These are phyloP conservation scores for Sporobolomyces pararoseus DNA, from an alignment of 768 basidiomycete species.

Conservation along the genomic window DNA sequence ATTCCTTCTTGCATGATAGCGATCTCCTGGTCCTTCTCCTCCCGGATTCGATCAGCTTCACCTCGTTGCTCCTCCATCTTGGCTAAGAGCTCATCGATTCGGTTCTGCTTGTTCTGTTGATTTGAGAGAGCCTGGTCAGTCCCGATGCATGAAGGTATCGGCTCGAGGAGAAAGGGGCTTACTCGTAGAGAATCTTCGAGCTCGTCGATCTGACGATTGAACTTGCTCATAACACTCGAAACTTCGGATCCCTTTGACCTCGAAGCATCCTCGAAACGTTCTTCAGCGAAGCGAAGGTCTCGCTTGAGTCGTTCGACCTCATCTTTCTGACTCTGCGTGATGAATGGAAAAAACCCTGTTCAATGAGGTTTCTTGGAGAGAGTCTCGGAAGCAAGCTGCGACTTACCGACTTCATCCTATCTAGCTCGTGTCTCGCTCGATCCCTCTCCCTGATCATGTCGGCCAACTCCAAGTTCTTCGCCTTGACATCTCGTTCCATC, in stretches of 20 bases:
- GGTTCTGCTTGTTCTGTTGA: slow-evolving; percentile 80
- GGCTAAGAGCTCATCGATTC: slow-evolving; percentile 83
- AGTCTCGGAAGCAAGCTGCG: neutral
- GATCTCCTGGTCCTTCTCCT: slow-evolving; percentile 97
- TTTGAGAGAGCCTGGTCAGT: neutral
- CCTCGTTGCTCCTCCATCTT: slow-evolving; percentile 70
- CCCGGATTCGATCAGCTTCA: slow-evolving; percentile 75
- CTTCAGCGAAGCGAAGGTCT: slow-evolving; percentile 89
- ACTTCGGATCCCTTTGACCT: slow-evolving; percentile 91
- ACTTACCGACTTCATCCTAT: slow-evolving; percentile 73
- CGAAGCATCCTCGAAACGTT: slow-evolving; percentile 90
- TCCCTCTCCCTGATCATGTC: slow-evolving; percentile 99
- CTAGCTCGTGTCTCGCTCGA: slow-evolving; percentile 88
- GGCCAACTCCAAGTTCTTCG: slow-evolving; percentile 96
- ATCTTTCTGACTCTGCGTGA: slow-evolving; percentile 72
- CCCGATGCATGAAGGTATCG: neutral
- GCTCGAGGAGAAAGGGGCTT: slow-evolving; percentile 45
- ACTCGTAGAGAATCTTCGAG: slow-evolving; percentile 93
- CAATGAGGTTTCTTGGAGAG: no score
- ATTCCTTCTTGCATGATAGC: slow-evolving; percentile 91
- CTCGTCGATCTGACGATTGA: slow-evolving; percentile 91
- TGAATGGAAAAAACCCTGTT: neutral
- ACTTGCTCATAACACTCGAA: slow-evolving; percentile 78
- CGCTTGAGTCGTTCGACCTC: slow-evolving; percentile 87
- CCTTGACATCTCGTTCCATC: slow-evolving; percentile 95